A percentile compares a stretch with the other conserved stretches of the same genome.
Evolutionary conservation across 768 basidiomycete genomes (phyloP).

Genomic region (Termitomyces sp.): DNA sequence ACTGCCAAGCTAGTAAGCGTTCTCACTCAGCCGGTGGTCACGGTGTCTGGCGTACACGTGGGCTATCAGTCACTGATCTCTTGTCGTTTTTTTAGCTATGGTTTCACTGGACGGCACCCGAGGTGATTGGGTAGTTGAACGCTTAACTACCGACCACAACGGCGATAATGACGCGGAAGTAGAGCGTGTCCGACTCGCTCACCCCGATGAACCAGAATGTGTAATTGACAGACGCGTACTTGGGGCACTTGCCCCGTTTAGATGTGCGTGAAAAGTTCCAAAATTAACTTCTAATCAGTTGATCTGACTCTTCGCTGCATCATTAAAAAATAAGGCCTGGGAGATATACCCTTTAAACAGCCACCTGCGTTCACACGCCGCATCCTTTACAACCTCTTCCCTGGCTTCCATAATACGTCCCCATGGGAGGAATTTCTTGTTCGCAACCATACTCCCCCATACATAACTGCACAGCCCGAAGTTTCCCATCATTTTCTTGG

Average conservation of each 20-base stretch:
- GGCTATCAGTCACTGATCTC: slow-evolving; percentile 3
- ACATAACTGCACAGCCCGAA: slow-evolving; percentile 60
- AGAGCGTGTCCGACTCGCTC: slow-evolving; percentile 53
- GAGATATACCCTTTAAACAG: slow-evolving; percentile 70
- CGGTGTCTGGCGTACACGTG: not conserved
- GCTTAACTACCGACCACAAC: slow-evolving; percentile 64
- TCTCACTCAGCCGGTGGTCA: slow-evolving; percentile 7
- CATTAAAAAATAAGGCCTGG: slow-evolving; percentile 40
- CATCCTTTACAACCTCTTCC: slow-evolving; percentile 59
- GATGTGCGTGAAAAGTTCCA: slow-evolving; percentile 45
- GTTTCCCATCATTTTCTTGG: slow-evolving; percentile 50
- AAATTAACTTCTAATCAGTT: slow-evolving; percentile 10
- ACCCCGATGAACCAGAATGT: slow-evolving; percentile 67
- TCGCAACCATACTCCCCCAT: slow-evolving; percentile 59
- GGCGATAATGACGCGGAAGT: slow-evolving; percentile 64
- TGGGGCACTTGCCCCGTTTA: slow-evolving; percentile 71
- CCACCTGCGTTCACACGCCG: slow-evolving; percentile 63
- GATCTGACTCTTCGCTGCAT: slow-evolving; percentile 4
- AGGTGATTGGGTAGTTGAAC: slow-evolving; percentile 53
- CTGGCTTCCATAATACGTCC: slow-evolving; percentile 53
- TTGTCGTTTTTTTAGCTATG: slow-evolving; percentile 34
- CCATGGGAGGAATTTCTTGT: slow-evolving; percentile 64
- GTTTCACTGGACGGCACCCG: slow-evolving; percentile 37
- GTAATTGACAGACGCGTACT: slow-evolving; percentile 62
- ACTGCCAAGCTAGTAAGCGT: slow-evolving; percentile 68